These are phyloP conservation scores for Hypocreales sp. DNA, from an alignment of 2,329 filamentous ascomycete genomes.

Conservation along the genomic window DNA sequence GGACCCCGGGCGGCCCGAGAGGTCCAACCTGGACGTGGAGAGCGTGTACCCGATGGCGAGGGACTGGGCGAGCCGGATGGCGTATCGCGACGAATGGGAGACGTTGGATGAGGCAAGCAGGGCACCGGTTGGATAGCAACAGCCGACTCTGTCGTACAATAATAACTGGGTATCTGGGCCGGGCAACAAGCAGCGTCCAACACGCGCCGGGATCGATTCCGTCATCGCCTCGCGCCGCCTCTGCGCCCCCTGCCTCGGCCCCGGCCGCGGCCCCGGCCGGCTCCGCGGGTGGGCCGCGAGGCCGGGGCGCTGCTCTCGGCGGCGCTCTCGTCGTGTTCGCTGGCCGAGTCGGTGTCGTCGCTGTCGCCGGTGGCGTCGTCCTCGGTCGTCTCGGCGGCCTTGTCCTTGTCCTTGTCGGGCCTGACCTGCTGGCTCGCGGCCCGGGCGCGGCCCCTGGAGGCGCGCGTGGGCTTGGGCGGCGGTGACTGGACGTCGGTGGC, in stretches of 20 bases:
- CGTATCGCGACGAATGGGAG: constrained; percentile 28
- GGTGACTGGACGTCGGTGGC: constrained; percentile 23
- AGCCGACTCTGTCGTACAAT: too few species aligned
- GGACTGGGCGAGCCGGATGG: constrained; percentile 22
- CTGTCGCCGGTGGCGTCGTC: constrained; percentile 21
- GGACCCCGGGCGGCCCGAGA: constrained; percentile 11
- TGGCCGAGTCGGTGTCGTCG: constrained; percentile 16
- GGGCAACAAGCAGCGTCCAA: too few species aligned
- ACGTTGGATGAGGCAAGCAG: too few species aligned
- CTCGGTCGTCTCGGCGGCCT: constrained; percentile 16
- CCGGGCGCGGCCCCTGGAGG: constrained; percentile 27
- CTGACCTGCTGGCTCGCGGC: constrained; percentile 24
- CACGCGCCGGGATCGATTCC: too few species aligned
- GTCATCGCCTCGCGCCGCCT: constrained; percentile 10
- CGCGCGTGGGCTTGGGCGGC: constrained; percentile 21
- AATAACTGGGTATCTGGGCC: too few species aligned
- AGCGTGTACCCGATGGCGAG: constrained; percentile 18
- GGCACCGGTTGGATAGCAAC: too few species aligned
- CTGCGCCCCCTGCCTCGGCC: constrained; percentile 17
- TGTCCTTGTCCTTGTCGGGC: constrained; percentile 19
- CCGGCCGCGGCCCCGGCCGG: constrained; percentile 16
- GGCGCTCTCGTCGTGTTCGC: constrained; percentile 17
- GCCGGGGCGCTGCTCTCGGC: constrained; percentile 22
- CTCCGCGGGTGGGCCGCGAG: constrained; percentile 19
- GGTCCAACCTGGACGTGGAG: constrained; percentile 17